Percentiles rank a stretch among this genome's conserved stretches.
Evolutionary conservation across 805 yeast genomes (phyloP).

Genomic region (Metschnikowia colocasiae): DNA sequence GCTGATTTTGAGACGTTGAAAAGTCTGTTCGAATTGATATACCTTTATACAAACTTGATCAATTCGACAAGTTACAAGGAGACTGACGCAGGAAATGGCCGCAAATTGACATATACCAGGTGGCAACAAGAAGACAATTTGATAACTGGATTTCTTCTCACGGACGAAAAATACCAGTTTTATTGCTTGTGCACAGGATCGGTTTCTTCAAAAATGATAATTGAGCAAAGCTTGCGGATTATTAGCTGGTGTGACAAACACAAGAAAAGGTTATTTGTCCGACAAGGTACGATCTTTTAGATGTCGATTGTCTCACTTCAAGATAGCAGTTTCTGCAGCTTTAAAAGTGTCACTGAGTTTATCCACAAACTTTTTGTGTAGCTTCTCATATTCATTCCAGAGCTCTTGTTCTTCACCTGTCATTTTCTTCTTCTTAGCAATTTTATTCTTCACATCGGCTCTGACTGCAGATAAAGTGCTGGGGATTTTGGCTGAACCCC

Average conservation of each 20-base stretch:
- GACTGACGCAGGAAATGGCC: conserved; percentile 9
- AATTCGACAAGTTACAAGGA: conserved; percentile 19
- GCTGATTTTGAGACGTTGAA: conserved; percentile 21
- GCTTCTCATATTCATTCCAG: conserved; percentile 59
- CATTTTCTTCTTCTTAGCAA: conserved; percentile 44
- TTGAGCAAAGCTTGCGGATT: conserved; percentile 58
- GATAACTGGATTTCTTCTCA: conserved; percentile 37
- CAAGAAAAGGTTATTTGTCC: conserved; percentile 66
- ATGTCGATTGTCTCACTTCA: conserved; percentile 24
- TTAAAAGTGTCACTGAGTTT: conserved; percentile 45
- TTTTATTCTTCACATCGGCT: conserved; percentile 54
- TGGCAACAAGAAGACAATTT: conserved; percentile 29
- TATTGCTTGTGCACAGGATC: conserved; percentile 42
- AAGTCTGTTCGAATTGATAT: conserved; percentile 36
- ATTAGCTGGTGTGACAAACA: conserved; percentile 74
- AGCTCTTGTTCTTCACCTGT: conserved; percentile 53
- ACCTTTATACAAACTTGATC: conserved; percentile 30
- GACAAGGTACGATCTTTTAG: conserved; percentile 46
- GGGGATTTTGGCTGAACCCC: conserved; percentile 36
- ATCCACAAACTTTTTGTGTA: conserved; percentile 61
- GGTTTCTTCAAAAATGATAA: conserved; percentile 52
- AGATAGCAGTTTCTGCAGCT: conserved; percentile 44
- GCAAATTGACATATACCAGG: conserved; percentile 44
- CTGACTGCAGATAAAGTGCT: conserved; percentile 38
- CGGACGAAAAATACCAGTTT: conserved; percentile 33